phyloP scores from a whole-genome alignment of 176 grass and related monocot genomes.

The Oryza brachyantha region DNA sequence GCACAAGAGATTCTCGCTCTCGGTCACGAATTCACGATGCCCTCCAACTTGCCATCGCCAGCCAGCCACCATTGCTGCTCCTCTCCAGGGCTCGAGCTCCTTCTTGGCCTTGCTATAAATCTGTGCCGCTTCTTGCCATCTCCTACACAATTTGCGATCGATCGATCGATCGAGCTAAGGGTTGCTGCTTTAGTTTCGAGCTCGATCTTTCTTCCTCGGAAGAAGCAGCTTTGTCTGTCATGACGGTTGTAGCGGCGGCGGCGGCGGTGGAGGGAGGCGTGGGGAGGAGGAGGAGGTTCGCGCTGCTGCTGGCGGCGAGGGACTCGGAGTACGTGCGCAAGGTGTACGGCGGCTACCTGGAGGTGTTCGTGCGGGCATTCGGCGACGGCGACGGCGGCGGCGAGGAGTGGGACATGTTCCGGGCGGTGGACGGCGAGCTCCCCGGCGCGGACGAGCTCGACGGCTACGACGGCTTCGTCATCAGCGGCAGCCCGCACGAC shows the following conservation, averaged over 20 bases:
- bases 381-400: slow-evolving; percentile 38
- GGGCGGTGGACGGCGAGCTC: slow-evolving; percentile 75
- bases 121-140: neutral
- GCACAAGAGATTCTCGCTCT: neutral
- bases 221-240: neutral
- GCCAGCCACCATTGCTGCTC: neutral
- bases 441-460: slow-evolving; percentile 34
- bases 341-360: slow-evolving; percentile 77
- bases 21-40: neutral
- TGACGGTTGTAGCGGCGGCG: slow-evolving; percentile 32
- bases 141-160: neutral
- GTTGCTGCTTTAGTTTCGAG: neutral
- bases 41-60: neutral
- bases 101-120: slow-evolving; percentile 27
- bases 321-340: slow-evolving; percentile 92
- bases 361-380: slow-evolving; percentile 76
- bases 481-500: slow-evolving; percentile 84
- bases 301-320: slow-evolving; percentile 64
- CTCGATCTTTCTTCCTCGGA: no score
- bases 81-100: no score
- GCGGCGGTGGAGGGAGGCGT: slow-evolving; percentile 11
- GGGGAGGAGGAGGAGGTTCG: slow-evolving; percentile 40
- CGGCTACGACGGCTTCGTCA: slow-evolving; percentile 71
- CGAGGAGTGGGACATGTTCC: slow-evolving; percentile 75
- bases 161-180: neutral